Evolutionary conservation across 2,329 filamentous ascomycete genomes (phyloP).

Genomic region (Colletotrichum theobromicola): DNA sequence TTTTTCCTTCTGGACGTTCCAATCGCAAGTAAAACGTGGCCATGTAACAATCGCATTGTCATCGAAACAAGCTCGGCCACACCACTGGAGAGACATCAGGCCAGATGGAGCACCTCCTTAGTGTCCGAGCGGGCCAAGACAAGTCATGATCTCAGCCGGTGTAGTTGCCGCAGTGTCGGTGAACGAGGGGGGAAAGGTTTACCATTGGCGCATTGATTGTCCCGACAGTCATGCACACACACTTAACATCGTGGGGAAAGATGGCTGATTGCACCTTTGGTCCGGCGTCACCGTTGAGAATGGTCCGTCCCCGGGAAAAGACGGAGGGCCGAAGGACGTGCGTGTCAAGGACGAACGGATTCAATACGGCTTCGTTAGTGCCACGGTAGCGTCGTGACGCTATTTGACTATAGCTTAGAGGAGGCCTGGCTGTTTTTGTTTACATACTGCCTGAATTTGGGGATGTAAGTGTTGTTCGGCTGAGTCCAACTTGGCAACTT

Average conservation of each 20-base stretch:
- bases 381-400: background rate
- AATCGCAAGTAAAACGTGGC: background rate
- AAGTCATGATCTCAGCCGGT: background rate
- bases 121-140: background rate
- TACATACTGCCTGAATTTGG: background rate
- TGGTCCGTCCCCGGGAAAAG: background rate
- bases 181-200: background rate
- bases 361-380: background rate
- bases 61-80: background rate
- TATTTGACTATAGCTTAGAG: background rate
- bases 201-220: background rate
- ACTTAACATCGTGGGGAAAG: background rate
- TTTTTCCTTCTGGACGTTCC: background rate
- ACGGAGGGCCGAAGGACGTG: background rate
- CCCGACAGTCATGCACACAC: background rate
- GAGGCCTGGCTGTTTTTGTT: background rate
- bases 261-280: background rate
- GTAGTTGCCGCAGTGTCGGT: background rate
- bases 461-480: background rate
- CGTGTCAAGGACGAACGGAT: background rate
- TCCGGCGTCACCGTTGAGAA: background rate
- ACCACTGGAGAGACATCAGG: background rate
- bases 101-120: background rate
- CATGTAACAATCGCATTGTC: background rate
- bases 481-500: background rate